These are phyloP conservation scores for Camellia japonica DNA, from an alignment of 148 eudicot genomes.

Conservation along the genomic window DNA sequence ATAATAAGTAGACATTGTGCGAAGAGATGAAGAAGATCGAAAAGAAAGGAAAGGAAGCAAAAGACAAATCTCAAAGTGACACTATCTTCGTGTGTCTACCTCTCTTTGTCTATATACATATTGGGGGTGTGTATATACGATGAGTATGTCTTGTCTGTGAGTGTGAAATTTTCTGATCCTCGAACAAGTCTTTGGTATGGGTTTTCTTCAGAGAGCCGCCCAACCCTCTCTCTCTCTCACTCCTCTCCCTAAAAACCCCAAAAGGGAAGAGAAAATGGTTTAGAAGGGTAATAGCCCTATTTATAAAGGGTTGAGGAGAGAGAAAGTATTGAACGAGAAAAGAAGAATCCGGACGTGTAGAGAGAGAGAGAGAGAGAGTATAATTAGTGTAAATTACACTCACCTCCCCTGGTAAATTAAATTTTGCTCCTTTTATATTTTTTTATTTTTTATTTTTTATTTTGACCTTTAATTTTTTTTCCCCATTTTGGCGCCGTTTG, in stretches of 20 bases:
- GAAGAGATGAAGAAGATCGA: constrained; percentile 11
- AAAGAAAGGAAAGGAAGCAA: constrained; percentile 1
- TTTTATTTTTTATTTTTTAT: too few species aligned
- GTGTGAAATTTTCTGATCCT: constrained; percentile 24
- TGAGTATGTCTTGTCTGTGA: neutral
- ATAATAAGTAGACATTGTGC: constrained; percentile 15
- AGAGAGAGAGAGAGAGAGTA: neutral
- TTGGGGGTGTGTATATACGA: neutral
- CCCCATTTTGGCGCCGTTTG: too few species aligned
- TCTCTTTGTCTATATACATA: constrained; percentile 3
- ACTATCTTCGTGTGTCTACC: constrained; percentile 14
- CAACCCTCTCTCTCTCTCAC: constrained; percentile 6
- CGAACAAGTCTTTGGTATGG: constrained; percentile 16
- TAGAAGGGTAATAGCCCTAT: constrained; percentile 1
- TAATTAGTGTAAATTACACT: too few species aligned
- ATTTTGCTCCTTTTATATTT: too few species aligned
- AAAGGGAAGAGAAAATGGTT: constrained; percentile 12
- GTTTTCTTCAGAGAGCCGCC: constrained; percentile 16
- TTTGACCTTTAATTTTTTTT: too few species aligned
- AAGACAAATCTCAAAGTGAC: neutral
- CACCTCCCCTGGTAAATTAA: too few species aligned
- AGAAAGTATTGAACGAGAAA: constrained; percentile 8
- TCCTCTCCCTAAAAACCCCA: constrained; percentile 18
- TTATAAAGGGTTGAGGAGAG: constrained; percentile 19
- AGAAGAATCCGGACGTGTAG: neutral